phyloP scores from a whole-genome alignment of 352 stramenopile genomes.

The Phytopythium mirpurense region DNA sequence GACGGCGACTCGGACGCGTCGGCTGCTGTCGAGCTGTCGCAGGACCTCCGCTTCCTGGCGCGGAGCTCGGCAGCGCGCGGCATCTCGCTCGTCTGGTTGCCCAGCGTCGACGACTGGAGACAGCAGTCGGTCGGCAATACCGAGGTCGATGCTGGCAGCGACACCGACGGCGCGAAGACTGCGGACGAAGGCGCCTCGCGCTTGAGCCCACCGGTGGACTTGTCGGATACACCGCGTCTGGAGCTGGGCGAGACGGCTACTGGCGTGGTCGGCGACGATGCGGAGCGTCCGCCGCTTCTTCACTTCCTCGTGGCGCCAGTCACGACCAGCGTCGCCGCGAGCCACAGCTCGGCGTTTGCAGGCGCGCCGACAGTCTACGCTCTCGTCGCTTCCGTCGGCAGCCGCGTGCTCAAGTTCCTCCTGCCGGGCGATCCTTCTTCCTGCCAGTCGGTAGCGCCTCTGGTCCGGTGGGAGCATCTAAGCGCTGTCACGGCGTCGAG shows the following conservation, averaged over 20 bases:
- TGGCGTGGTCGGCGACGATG: not conserved
- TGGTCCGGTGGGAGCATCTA: conserved; percentile 30
- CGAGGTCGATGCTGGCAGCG: not conserved
- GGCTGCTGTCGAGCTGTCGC: conserved; percentile 17
- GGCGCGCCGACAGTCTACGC: conserved; percentile 17
- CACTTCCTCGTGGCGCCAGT: conserved; percentile 21
- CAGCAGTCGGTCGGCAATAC: not conserved
- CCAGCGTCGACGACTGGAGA: not conserved
- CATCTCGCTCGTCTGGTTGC: conserved; percentile 7
- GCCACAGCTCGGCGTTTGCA: not conserved
- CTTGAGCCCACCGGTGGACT: not conserved
- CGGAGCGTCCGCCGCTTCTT: not conserved
- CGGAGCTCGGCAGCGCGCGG: conserved; percentile 10
- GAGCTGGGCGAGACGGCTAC: not conserved
- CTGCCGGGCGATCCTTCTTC: conserved; percentile 3
- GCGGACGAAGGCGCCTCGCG: not conserved
- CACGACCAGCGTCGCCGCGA: not conserved
- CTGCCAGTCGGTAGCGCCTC: not conserved
- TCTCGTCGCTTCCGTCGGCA: conserved; percentile 24
- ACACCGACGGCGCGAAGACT: not conserved
- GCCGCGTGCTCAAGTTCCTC: conserved; percentile 31
- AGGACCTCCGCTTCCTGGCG: conserved; percentile 19
- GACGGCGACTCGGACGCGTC: conserved; percentile 1
- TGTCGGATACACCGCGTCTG: not conserved
- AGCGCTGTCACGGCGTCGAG: conserved; percentile 26